Evolutionary conservation across 768 basidiomycete genomes (phyloP), one percentile per base, ranked within the genome.

Genomic region (Omphalotus guepiniiformis): DNA sequence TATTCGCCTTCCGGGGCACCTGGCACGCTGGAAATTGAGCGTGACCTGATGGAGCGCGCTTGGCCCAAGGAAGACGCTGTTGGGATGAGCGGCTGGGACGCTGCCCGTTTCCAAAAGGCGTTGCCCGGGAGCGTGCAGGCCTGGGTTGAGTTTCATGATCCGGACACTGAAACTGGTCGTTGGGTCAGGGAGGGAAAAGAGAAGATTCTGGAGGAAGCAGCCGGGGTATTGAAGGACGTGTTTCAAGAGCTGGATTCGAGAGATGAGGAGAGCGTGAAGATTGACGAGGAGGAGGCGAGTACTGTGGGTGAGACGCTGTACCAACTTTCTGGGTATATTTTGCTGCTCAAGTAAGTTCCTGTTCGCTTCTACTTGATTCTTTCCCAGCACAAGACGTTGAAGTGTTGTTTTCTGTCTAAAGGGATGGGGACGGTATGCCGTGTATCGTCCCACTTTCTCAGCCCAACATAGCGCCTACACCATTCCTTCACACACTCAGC

Each of bases 221-320:
- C 85, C 1, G 80, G 82, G 0, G 75, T 85, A 5, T 55, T 86
- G 50, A 83, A 80, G 58, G 88, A 90, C 52, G 73, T 88, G 4
- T 73, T 88, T 12, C 82, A 85, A 54, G 85, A 88, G 53, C 71
- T 84, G 39, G 85, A 88, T 51, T 75, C 78, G 18, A 70, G 78
- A 47, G 82, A 82, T 9, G 85, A 88, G 29, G 75, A 74, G 13
- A 58, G 57, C 28, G 55, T 61, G 9, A 59, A 61, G 43, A 60
- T 85, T 55, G 83, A 85, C 43, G 81, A 85, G 49, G 83, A 87
- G 53, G 88, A 88, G 56, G 79, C 82, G 11, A 67, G 60, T 34
- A 77, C 82, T 23, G 70, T 88, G 7, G 85, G 85, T 0, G 73
- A 79, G 54, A 80, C 79, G 2, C 59, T 90, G 38, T 71, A 67